Base-by-base conservation (phyloP, 2,329 filamentous ascomycete genomes). In the Sclerotinia glacialis region DNA sequence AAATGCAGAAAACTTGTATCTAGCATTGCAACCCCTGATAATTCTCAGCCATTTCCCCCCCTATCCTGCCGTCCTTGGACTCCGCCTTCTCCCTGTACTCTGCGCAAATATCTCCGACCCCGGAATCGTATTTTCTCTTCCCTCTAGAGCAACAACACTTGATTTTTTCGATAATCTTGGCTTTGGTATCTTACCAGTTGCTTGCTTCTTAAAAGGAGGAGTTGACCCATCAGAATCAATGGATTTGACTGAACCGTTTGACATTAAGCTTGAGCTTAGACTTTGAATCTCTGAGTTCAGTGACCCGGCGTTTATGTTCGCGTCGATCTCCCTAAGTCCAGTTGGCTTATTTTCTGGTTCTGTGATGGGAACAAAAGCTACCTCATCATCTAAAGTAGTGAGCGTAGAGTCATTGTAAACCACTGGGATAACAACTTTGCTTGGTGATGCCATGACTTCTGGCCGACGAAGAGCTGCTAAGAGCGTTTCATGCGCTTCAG, bases 401-500 rank as follows among this genome's bases (percentile, higher is more conserved):
- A 52, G 58, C 37, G 60, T 54, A 46, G 68, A 60, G 42, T 77
- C 76, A 64, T 76, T 73, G 67, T 76, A 76, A 18, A 76, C 64
- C 78, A 77, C 71, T 28, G 73, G 73, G 18, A 72, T 54, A 63
- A 68, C 72, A 73, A 78, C 73, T 34, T 72, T 80, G 37, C 71
- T 74, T 59, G 73, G 73, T 42, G 68, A 68, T 46, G 56, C 68
- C 70, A 5, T 71, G 67, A 37, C 69, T 67, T 75, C 71, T 34
- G 74, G 76, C 40, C 77, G 78, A 72, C 79, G 71, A 50, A 85
- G 72, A 58, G 80, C 79, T 26, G 84, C 81, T 16, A 88, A 79
- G 37, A 89, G 78, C 16, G 77, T 79, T 16, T 88, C 84, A 73
- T 88, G 86, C 0, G 79, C 74, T 73, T 87, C 85, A 0, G 95